Evolutionary conservation across 495 filamentous ascomycete species (phyloP), one percentile per base, ranked within the genome.

Genomic region (Symbiotaphrina buchneri): DNA sequence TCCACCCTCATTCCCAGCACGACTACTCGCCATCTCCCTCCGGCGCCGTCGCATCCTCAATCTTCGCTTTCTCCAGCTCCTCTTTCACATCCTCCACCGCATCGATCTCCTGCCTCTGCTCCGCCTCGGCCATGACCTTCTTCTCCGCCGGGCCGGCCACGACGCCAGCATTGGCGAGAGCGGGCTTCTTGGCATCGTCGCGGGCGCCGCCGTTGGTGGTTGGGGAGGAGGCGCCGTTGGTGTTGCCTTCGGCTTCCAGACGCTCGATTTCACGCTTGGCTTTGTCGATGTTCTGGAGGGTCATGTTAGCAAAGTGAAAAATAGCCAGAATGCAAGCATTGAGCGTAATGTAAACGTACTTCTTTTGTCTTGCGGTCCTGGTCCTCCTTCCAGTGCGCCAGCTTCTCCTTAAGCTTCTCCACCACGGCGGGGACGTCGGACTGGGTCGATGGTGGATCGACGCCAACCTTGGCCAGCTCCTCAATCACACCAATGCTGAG

Each of bases 391-490:
- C 85, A 99, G 41, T 74, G 64, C n/a, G 70, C 73, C 23, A 92
- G 58, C 62, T 95, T 95, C 36, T 64, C 76, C 48, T 81, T 81
- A 41, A 95, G 61, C 60, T 91, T 85, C 63, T 93, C 82, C 8
- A 77, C 51, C 2, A 65, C 65, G 26, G 57, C 58, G 6, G 83
- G 69, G 5, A 94, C 73, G 43, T 85, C 87, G 18, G 68, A 55
- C 43, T 81, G 72, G 49, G 64, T 72, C 67, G 78, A 81, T 3
- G 87, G 90, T 26, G 82, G 73, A 31, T 87, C 74, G 40, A 94
- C 65, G 47, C 73, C 72, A 42, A 94, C 49, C 53, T 78, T 75
- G 41, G 59, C 58, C 29, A 91, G 74, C 48, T 93, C 74, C 53
- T 92, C 84, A 29, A 99, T 77, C 33, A 93, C 69, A 35, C 82